Base-by-base conservation (phyloP, 2,329 filamentous ascomycete genomes). In the Claviceps cyperi region DNA sequence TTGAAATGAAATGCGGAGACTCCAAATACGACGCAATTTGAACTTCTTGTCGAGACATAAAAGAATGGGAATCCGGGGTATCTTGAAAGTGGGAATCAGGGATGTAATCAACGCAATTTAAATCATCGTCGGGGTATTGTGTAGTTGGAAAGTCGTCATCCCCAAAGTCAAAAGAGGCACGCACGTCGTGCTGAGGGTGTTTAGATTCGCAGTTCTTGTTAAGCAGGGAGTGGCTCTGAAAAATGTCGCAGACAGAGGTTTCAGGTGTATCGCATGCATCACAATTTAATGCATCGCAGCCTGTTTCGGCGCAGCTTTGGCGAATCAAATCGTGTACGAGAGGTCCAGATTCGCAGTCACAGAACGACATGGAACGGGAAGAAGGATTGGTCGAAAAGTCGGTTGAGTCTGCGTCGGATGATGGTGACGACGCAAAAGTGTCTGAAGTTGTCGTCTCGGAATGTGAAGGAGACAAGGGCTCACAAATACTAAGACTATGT, bases 321-420 rank as follows among this genome's bases (percentile, higher is more conserved):
- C 64, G 59, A 22, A 55, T 51, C 40, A 64, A 56, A 39, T 60
- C 62, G 21, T 66, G 52, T 28, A 59, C 54, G 50, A 71, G 66
- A 19, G 57, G 60, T 24, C 69, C 71, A 2, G 69, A 66, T 53
- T 76, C 75, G 0, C 69, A 73, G 47, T 71, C 73, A 1, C 74
- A 77, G 55, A 75, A 76, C 2, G 75, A 78, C 49, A 74, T 64
- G 14, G 70, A 71, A 49, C 74, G 70, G 8, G 71, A 68, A 5
- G 71, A 69, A 1, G 70, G 69, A 46, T 60, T 65, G 60, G 58
- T 68, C 50, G 58, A 61, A 50, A 54, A 67, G 52, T 48, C 63
- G 53, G 55, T 59, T 15, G 58, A 62, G n/a, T 62, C 60, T 24
- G 58, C 53, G 32, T 67, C 66, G 15, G 59, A 61, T 5, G 66